Base-by-base conservation (phyloP, 768 basidiomycete species). In the Agaricus subrufescens region DNA sequence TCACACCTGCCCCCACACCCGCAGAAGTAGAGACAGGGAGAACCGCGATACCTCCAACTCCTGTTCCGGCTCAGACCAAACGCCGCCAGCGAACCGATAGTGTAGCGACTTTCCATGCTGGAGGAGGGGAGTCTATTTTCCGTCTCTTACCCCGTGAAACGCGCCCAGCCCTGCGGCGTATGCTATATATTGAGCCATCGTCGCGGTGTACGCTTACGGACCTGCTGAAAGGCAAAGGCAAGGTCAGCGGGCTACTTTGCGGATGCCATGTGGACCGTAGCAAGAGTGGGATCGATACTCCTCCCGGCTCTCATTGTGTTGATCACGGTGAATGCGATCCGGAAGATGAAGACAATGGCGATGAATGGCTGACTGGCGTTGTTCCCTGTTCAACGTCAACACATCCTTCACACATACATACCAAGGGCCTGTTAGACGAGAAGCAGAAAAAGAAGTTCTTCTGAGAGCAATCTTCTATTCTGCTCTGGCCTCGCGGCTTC, bases 111-210 rank as follows among this genome's bases (percentile, higher is more conserved):
- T 89, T 83, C 77, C 81, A 83, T 50, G 83, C 81, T 42, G 83
- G 81, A 53, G 87, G 90, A 19, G 86, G 92, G 27, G 96, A 98
- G 68, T 94, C 93, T 7, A 97, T 99, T 65, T 98, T 99, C 79
- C 85, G 96, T 19, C 78, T 98, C 9, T 80, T 99, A 25, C 97
- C 97, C 1, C 87, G 97, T 52, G 96, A 99, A 73, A 85, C 93
- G 12, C 83, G 97, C 40, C 80, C 87, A 6, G 92, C 90, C 12
- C 79, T 99, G 58, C 89, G 93, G 57, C 83, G 94, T 52, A 99
- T 99, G 97, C 77, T 99, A 62, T 87, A 84, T 63, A 83, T 98
- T 47, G 96, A 98, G 66, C 91, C 96, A 3, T 75, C 80, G 15
- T 83, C 87, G 47, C 86, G 97, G 40, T 96, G 94, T 68, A 98